Evolutionary conservation across 208 protist species (phyloP).

Genomic region (Porcisia deanei): DNA sequence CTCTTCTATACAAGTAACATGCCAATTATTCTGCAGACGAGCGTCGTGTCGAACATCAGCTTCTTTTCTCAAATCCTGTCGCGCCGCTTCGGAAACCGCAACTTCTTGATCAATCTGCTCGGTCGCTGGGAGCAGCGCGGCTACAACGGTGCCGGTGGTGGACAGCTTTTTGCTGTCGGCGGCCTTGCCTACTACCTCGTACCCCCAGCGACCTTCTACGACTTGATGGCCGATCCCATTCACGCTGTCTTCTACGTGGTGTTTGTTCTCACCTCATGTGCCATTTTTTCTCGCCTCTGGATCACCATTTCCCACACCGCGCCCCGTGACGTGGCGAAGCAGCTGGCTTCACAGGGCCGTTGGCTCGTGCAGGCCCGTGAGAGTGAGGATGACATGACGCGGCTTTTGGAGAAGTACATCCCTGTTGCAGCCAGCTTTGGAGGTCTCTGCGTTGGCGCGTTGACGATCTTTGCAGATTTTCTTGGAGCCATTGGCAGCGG

Average conservation of each 20-base stretch:
- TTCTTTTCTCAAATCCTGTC: constrained; percentile 99
- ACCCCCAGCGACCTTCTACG: constrained; percentile 94
- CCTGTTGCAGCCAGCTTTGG: constrained; percentile 99
- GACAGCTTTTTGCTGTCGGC: constrained; percentile 93
- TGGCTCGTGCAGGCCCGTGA: constrained; percentile 91
- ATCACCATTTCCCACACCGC: constrained; percentile 98
- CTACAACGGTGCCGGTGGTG: constrained; percentile 56
- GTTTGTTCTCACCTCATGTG: constrained; percentile 98
- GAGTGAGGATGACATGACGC: constrained; percentile 89
- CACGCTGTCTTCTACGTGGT: constrained; percentile 98
- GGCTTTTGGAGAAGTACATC: constrained; percentile 96
- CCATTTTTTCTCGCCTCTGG: constrained; percentile 99
- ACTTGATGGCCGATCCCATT: constrained; percentile 97
- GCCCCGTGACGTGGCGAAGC: constrained; percentile 97
- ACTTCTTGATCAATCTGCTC: constrained; percentile 98
- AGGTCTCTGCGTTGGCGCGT: constrained; percentile 99
- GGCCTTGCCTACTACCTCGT: constrained; percentile 99
- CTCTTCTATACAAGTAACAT: constrained; percentile 99
- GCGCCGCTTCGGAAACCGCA: constrained; percentile 95
- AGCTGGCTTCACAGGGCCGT: constrained; percentile 96
- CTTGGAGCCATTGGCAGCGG: constrained; percentile 97
- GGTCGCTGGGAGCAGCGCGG: constrained; percentile 96
- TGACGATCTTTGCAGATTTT: constrained; percentile 99
- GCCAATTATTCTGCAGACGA: constrained; percentile 99
- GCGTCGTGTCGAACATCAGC: constrained; percentile 99